phyloP scores from a whole-genome alignment of 2,329 filamentous ascomycete genomes.

The Colletotrichum sp. region DNA sequence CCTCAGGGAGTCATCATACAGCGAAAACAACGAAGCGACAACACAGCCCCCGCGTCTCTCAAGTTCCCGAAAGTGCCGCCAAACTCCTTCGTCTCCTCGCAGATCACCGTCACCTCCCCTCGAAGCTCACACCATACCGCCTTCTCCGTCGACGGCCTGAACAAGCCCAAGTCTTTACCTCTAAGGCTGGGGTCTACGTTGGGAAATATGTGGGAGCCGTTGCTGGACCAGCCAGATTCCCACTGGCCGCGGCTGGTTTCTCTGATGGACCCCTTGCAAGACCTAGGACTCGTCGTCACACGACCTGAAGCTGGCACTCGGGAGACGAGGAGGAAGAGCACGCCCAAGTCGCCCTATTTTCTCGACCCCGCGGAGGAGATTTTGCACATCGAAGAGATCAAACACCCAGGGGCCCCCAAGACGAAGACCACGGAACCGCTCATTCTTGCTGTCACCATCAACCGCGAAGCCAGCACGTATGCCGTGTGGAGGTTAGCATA shows the following conservation, averaged over 20 bases:
- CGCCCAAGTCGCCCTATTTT: conserved; percentile 52
- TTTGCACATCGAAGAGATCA: conserved; percentile 76
- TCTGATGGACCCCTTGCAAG: conserved; percentile 83
- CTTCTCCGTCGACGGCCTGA: conserved; percentile 63
- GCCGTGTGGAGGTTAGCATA: conserved; percentile 87
- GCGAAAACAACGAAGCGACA: conserved; percentile 68
- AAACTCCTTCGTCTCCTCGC: conserved; percentile 81
- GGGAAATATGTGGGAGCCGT: conserved; percentile 63
- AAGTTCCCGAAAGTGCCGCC: conserved; percentile 70
- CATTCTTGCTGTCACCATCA: conserved; percentile 80
- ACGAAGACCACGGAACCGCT: conserved; percentile 53
- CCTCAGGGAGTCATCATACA: conserved; percentile 87
- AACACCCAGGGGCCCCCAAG: conserved; percentile 52
- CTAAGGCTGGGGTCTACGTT: conserved; percentile 58
- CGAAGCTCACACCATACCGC: conserved; percentile 53
- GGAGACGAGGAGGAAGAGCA: conserved; percentile 40
- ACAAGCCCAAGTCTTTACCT: conserved; percentile 58
- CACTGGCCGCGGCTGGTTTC: conserved; percentile 80
- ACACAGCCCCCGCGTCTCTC: conserved; percentile 54
- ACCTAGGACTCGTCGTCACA: conserved; percentile 82
- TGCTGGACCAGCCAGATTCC: conserved; percentile 56
- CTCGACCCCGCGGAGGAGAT: conserved; percentile 83
- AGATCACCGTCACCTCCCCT: conserved; percentile 58
- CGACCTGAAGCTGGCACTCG: conserved; percentile 48
- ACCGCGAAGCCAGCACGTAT: conserved; percentile 76